Base-by-base conservation (phyloP, 2,329 filamentous ascomycete genomes). In the Lecanicillium sp. region DNA sequence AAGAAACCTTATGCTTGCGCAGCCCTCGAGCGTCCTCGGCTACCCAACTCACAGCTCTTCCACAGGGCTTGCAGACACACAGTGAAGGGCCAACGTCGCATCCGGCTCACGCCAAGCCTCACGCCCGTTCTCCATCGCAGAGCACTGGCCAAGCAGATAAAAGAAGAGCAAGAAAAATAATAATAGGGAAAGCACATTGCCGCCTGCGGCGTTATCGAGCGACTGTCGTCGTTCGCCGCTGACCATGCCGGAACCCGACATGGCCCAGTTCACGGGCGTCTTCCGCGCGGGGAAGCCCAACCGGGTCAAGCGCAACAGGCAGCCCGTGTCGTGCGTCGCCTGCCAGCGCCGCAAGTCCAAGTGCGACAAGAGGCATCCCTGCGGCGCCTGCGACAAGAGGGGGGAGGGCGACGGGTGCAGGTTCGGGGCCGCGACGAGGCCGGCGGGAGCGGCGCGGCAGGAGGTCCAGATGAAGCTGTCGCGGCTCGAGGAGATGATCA, bases 311-410 rank as follows among this genome's bases (percentile, higher is more conserved):
- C 65, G 69, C 27, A 69, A 66, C 54, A 62, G 70, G 6, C 66
- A 64, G 38, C 58, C 70, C 30, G 61, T 72, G 17, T 72, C 70
- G 5, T 72, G 69, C 55, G 58, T 60, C 2, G 56, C 61, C 36
- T 73, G 70, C 49, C 69, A 71, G 51, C 58, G 57, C 17, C 67
- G 70, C 50, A 73, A 73, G 57, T 62, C 67, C 7, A 66, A 64
- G 47, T 73, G 70, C 51, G 69, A 72, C 51, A 63, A 68, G 12
- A 60, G 58, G 44, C 64, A 63, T 33, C 68, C 68, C 2, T 73
- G 70, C 52, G 60, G 62, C 19, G 62, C 65, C 6, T 73, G 70
- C 51, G 56, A 56, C 43, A 68, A 64, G 56, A 63, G 69, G 29
- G 65, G 66, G 14, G 62, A 67, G n/a, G 56, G 51, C 4, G 51